These are phyloP conservation scores for Aspergillus latus DNA, from an alignment of 2,329 filamentous ascomycete genomes.

Conservation along the genomic window DNA sequence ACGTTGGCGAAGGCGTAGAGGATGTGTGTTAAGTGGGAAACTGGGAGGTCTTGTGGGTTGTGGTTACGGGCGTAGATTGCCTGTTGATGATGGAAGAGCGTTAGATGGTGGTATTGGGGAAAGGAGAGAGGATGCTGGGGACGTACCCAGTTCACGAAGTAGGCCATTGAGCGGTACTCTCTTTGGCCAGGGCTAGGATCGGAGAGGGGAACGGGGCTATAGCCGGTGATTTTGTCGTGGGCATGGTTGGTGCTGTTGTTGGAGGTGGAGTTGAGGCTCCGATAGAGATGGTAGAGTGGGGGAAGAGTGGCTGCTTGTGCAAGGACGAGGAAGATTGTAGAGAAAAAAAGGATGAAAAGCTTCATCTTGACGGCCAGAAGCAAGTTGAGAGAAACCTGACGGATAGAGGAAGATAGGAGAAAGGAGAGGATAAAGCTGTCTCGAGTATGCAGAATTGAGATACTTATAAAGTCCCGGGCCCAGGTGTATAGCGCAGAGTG, in stretches of 20 bases:
- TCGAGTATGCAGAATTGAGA: not conserved
- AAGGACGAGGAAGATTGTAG: not conserved
- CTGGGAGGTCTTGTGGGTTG: constrained; percentile 79
- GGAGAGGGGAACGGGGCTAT: not conserved
- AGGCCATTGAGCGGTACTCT: constrained; percentile 37
- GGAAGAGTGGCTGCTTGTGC: not conserved
- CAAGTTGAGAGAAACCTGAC: not conserved
- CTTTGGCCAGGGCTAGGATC: not conserved
- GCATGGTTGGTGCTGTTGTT: not conserved
- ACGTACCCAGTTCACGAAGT: constrained; percentile 49
- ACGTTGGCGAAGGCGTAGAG: constrained; percentile 92
- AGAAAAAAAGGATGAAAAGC: not conserved
- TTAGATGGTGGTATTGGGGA: not conserved
- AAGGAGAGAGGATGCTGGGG: not conserved
- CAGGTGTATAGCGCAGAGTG: not conserved
- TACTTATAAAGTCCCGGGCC: not conserved
- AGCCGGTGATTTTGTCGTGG: not conserved
- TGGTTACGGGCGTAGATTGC: constrained; percentile 86
- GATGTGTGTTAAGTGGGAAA: constrained; percentile 79
- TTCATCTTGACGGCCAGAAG: constrained; percentile 6
- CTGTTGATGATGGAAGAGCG: constrained; percentile 36
- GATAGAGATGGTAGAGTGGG: not conserved
- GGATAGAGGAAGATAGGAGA: not conserved
- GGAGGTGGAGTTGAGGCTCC: not conserved
- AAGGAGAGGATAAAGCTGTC: not conserved